Percentiles rank a stretch among this genome's conserved stretches.
These are phyloP conservation scores for Aureoboletus auriporus DNA, from an alignment of 768 basidiomycete species.

Conservation along the genomic window DNA sequence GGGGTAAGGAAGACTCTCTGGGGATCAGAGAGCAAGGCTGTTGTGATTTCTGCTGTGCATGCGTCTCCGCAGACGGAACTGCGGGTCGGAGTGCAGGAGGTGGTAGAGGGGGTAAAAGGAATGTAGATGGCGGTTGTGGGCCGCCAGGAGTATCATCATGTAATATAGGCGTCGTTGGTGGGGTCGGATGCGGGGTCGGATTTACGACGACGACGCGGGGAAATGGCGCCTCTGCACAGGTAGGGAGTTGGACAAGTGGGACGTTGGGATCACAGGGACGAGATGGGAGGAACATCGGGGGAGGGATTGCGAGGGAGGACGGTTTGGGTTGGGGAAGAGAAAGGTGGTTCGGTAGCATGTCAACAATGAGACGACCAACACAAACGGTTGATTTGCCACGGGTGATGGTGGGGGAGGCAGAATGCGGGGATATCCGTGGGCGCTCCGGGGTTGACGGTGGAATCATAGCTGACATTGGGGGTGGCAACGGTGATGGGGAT, in stretches of 20 bases:
- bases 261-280: slow-evolving; percentile 15
- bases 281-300: slow-evolving; percentile 1
- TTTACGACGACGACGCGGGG: slow-evolving; percentile 67
- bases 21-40: slow-evolving; percentile 10
- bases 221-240: slow-evolving; percentile 28
- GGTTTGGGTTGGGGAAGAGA: slow-evolving; percentile 20
- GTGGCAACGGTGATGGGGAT: slow-evolving; percentile 27
- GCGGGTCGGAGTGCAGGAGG: slow-evolving; percentile 16
- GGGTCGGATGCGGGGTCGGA: slow-evolving; percentile 76
- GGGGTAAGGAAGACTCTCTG: slow-evolving; percentile 1
- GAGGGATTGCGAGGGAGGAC: slow-evolving; percentile 5
- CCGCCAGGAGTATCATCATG: slow-evolving; percentile 18
- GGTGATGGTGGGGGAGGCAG: slow-evolving; percentile 12
- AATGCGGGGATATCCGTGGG: slow-evolving; percentile 23
- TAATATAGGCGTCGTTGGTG: slow-evolving; percentile 62
- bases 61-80: background rate
- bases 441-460: slow-evolving; percentile 28
- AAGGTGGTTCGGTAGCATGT: slow-evolving; percentile 50
- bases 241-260: slow-evolving; percentile 28
- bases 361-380: slow-evolving; percentile 50
- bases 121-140: slow-evolving; percentile 24
- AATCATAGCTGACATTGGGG: slow-evolving; percentile 12
- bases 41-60: slow-evolving; percentile 15
- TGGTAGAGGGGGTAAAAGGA: slow-evolving; percentile 30
- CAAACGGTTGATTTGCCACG: slow-evolving; percentile 23